These are phyloP conservation scores for Penicillium sp. DNA, from an alignment of 2,329 filamentous ascomycete genomes.

Conservation along the genomic window DNA sequence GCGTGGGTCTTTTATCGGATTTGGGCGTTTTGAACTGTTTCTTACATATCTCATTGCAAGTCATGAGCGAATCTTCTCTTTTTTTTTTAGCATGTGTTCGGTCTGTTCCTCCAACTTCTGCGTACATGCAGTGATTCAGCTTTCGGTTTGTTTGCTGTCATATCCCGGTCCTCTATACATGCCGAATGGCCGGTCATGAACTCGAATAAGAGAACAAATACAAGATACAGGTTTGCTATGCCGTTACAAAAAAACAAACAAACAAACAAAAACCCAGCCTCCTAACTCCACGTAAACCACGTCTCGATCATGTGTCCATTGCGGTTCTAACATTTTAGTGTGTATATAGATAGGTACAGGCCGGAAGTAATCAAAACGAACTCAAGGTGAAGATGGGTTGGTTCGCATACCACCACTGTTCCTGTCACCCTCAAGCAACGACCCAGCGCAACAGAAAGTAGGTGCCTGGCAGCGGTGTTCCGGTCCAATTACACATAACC, in stretches of 20 bases:
- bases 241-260: no score
- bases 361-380: not conserved
- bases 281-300: not conserved
- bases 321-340: not conserved
- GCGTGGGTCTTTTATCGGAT: slow-evolving; percentile 4
- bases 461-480: not conserved
- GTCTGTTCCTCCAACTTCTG: not conserved
- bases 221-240: not conserved
- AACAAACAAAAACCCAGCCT: not conserved
- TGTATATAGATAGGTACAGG: not conserved
- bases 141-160: not conserved
- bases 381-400: not conserved
- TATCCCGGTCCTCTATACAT: not conserved
- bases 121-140: not conserved
- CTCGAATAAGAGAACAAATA: not conserved
- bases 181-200: not conserved
- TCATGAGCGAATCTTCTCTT: slow-evolving; percentile 7
- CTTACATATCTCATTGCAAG: slow-evolving; percentile 1
- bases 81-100: not conserved
- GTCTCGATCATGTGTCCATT: not conserved
- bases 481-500: not conserved
- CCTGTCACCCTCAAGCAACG: not conserved
- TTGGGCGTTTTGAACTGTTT: slow-evolving; percentile 1
- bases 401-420: not conserved
- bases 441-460: not conserved